Percentiles rank a stretch among this genome's conserved stretches.
phyloP scores from a whole-genome alignment of 805 yeast genomes.

The Candida sphagnicola region DNA sequence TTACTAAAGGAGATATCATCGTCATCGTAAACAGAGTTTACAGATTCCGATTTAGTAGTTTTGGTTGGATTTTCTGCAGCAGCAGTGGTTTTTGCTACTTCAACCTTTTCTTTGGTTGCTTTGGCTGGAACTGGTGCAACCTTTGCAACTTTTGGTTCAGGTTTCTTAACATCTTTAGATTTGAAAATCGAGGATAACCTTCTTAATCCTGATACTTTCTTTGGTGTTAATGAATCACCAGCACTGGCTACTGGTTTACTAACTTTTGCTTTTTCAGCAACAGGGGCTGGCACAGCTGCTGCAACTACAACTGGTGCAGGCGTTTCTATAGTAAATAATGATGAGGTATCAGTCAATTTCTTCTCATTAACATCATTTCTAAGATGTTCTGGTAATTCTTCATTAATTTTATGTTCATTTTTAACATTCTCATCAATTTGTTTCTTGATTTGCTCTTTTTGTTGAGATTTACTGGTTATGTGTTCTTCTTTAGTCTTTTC shows the following conservation, averaged over 20 bases:
- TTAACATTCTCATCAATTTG: conserved; percentile 34
- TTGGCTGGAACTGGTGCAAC: not conserved
- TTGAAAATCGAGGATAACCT: conserved; percentile 14
- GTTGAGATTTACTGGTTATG: conserved; percentile 30
- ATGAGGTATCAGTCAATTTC: conserved; percentile 34
- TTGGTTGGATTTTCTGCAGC: conserved; percentile 1
- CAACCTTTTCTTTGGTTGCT: conserved; percentile 1
- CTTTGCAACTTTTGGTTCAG: not conserved
- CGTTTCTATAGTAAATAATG: conserved; percentile 33
- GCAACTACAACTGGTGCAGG: conserved; percentile 14
- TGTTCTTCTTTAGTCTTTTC: conserved; percentile 35
- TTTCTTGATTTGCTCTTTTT: conserved; percentile 29
- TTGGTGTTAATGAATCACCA: conserved; percentile 9
- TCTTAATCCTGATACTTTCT: conserved; percentile 12
- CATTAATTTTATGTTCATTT: conserved; percentile 46
- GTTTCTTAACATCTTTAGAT: conserved; percentile 3
- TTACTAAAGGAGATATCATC: conserved; percentile 26
- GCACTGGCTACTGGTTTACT: conserved; percentile 6
- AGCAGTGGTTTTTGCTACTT: conserved; percentile 4
- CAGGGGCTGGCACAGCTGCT: conserved; percentile 7
- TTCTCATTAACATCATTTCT: conserved; percentile 31
- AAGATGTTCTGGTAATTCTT: conserved; percentile 51
- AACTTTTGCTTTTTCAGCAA: conserved; percentile 9
- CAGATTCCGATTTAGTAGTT: conserved; percentile 1
- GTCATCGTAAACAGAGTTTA: conserved; percentile 17